phyloP scores from a whole-genome alignment of 345 rosid species.

The Salix caprea region DNA sequence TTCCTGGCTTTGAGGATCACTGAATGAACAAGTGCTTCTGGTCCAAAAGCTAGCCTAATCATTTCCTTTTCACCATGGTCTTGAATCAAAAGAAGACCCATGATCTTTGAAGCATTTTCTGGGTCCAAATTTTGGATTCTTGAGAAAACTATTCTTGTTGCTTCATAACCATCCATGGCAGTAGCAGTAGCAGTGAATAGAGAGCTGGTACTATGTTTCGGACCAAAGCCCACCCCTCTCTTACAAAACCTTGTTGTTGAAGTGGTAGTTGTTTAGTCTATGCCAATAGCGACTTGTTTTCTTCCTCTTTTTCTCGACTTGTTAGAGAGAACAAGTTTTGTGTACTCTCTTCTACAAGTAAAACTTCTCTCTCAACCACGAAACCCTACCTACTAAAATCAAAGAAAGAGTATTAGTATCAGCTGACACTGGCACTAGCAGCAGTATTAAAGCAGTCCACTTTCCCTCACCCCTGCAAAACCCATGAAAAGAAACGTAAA shows the following conservation, averaged over 20 bases:
- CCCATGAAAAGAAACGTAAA: conserved; percentile 19
- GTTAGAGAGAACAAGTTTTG: background rate
- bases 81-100: conserved; percentile 84
- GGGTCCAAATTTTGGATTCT: conserved; percentile 75
- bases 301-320: background rate
- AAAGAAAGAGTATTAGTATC: conserved; percentile 16
- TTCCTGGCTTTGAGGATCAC: conserved; percentile 59
- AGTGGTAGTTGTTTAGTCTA: conserved; percentile 10
- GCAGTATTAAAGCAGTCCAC: conserved; percentile 2
- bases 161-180: conserved; percentile 86
- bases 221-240: conserved; percentile 19
- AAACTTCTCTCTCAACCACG: conserved; percentile 51
- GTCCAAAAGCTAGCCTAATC: conserved; percentile 90
- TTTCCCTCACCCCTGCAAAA: conserved; percentile 48
- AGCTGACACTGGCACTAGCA: conserved; percentile 5
- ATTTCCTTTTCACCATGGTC: conserved; percentile 95
- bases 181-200: conserved; percentile 11
- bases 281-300: conserved; percentile 6
- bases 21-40: conserved; percentile 72
- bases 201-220: conserved; percentile 28
- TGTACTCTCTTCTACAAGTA: conserved; percentile 23
- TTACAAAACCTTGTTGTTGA: conserved; percentile 21
- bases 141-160: conserved; percentile 80
- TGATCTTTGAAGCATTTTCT: conserved; percentile 88
- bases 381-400: conserved; percentile 41